Evolutionary conservation across 176 grass and related monocot genomes (phyloP), one percentile per base, ranked within the genome.

Genomic region (Oryza longistaminata): DNA sequence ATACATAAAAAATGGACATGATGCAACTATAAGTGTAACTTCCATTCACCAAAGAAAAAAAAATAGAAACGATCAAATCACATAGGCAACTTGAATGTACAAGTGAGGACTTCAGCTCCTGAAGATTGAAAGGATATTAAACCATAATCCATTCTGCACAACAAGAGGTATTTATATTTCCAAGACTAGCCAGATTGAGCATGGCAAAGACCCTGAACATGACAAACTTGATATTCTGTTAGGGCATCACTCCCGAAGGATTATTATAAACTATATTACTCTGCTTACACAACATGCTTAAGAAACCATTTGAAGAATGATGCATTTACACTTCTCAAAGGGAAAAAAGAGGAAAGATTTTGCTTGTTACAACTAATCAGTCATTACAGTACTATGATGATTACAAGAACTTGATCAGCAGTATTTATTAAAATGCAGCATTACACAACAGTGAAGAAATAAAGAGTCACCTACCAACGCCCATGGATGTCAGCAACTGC

Each of bases 401-500:
- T 39, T 27, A 73, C 7, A 73, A 45, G 7, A 81, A 76, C 72
- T 75, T 29, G 42, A 48, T 67, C 22, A 49, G 19, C 40, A 61
- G 11, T 73, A 44, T 49, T 45, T 34, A 39, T 67, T 53, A 65
- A 67, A 25, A 83, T 17, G 19, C 58, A 80, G 3, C 26, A 86
- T 53, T n/a, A 82, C 48, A 73, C 31, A 90, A 74, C 45, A 39
- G 68, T 40, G 73, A 83, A 10, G 21, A 26, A 79, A 64, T 29
- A 58, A 72, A 66, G 35, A 79, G 87, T 78, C 69, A 92, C 93
- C 35, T 90, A 98, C 96, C 96, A 87, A 85, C 65, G 26, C 96
- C 96, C 91, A 93, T 90, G 55, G 96, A 98, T 82, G 71, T 89
- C 74, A 98, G 81, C 66, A 98, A 85, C 27, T 89, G 78, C 80